Evolutionary conservation across 2,329 filamentous ascomycete genomes (phyloP).

Genomic region (Hypomyces rosellus): DNA sequence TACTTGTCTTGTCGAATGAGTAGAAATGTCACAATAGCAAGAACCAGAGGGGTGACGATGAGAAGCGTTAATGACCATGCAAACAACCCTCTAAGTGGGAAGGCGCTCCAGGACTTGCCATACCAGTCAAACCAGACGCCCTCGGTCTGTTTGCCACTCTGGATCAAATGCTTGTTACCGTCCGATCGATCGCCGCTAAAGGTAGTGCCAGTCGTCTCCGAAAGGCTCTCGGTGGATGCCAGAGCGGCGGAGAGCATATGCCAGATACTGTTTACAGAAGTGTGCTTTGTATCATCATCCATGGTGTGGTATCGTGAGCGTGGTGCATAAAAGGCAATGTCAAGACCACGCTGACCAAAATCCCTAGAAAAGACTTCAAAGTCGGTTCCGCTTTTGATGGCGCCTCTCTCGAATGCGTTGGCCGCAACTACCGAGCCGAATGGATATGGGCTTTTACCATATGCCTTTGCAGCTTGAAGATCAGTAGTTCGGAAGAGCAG

Average conservation of each 20-base stretch:
- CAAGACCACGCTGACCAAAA: slow-evolving; percentile 78
- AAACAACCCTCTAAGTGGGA: slow-evolving; percentile 77
- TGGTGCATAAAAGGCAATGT: slow-evolving; percentile 86
- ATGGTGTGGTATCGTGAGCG: slow-evolving; percentile 85
- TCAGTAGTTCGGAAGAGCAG: slow-evolving; percentile 85
- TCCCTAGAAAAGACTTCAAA: slow-evolving; percentile 75
- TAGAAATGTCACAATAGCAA: slow-evolving; percentile 63
- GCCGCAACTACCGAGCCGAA: slow-evolving; percentile 77
- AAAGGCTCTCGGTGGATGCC: slow-evolving; percentile 64
- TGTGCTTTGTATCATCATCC: slow-evolving; percentile 77
- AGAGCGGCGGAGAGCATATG: slow-evolving; percentile 89
- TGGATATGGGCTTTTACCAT: slow-evolving; percentile 63
- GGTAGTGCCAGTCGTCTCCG: slow-evolving; percentile 57
- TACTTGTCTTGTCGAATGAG: slow-evolving; percentile 71
- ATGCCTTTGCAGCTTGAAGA: slow-evolving; percentile 74
- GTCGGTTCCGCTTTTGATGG: slow-evolving; percentile 82
- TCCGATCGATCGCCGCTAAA: slow-evolving; percentile 58
- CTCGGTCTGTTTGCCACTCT: slow-evolving; percentile 58
- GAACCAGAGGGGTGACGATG: slow-evolving; percentile 67
- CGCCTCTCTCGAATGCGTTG: slow-evolving; percentile 74
- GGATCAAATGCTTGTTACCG: slow-evolving; percentile 52
- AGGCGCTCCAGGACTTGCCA: slow-evolving; percentile 70
- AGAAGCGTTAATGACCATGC: slow-evolving; percentile 80
- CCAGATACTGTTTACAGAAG: slow-evolving; percentile 68
- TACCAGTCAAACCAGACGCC: slow-evolving; percentile 95